Evolutionary conservation across 345 rosid genomes (phyloP).

Genomic region (Citrus cavaleriei): DNA sequence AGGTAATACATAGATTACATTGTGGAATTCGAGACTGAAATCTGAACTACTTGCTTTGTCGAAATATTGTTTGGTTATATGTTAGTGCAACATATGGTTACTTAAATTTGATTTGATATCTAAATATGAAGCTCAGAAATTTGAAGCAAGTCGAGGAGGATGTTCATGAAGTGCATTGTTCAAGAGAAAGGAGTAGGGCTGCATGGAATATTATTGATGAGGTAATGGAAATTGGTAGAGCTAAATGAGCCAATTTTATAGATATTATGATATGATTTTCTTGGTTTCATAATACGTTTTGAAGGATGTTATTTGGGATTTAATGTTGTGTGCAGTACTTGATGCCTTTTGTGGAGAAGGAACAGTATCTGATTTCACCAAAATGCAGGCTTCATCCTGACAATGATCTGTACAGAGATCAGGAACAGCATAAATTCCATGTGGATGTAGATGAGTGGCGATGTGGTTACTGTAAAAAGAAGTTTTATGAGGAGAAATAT

Average conservation of each 20-base stretch:
- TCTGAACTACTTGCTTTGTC: background rate
- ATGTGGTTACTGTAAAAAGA: constrained; percentile 67
- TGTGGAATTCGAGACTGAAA: background rate
- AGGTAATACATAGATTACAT: constrained; percentile 30
- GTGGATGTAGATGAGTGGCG: constrained; percentile 54
- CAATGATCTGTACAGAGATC: constrained; percentile 60
- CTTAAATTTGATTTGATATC: background rate
- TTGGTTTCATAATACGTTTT: background rate
- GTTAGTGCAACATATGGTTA: background rate
- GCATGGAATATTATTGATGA: constrained; percentile 55
- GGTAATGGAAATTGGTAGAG: constrained; percentile 26
- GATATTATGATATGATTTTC: background rate
- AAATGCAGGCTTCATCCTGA: constrained; percentile 53
- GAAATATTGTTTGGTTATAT: background rate
- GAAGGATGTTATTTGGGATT: constrained; percentile 4
- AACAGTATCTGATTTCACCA: constrained; percentile 38
- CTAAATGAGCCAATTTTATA: background rate
- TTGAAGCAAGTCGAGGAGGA: constrained; percentile 21
- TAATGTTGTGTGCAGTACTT: constrained; percentile 40
- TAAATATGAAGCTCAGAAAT: constrained; percentile 19
- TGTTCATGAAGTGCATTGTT: constrained; percentile 55
- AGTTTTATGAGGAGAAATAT: constrained; percentile 58
- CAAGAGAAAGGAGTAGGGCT: constrained; percentile 66
- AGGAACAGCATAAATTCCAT: constrained; percentile 58
- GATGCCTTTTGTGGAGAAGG: constrained; percentile 60